These are phyloP conservation scores for Quercus glauca DNA, from an alignment of 306 rosid genomes.

Conservation along the genomic window DNA sequence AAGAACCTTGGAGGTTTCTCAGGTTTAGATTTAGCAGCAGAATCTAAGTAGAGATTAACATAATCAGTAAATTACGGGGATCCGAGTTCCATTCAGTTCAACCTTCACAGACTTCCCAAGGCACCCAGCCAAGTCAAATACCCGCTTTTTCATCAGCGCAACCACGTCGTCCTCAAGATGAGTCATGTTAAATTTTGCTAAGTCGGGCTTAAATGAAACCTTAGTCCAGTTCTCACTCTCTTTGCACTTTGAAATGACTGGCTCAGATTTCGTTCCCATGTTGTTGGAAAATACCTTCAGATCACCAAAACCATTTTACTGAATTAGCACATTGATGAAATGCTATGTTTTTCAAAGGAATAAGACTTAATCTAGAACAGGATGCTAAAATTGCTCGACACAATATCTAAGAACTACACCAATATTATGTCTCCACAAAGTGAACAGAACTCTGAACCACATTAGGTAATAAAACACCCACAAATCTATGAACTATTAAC, in stretches of 20 bases:
- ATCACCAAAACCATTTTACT: conserved; percentile 4
- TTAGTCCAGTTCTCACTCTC: conserved; percentile 83
- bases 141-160: conserved; percentile 89
- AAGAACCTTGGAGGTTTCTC: conserved; percentile 70
- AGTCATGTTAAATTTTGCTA: conserved; percentile 73
- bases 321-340: neutral
- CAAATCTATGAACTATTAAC: no score
- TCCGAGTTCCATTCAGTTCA: no score
- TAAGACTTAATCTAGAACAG: neutral
- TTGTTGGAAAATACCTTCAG: conserved; percentile 66
- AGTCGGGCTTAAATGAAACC: conserved; percentile 88
- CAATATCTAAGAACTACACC: neutral
- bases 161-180: conserved; percentile 92
- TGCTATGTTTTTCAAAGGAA: neutral
- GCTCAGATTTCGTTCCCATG: conserved; percentile 78
- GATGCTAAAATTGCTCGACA: neutral
- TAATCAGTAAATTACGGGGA: no score
- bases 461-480: no score
- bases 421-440: no score
- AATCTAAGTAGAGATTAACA: no score
- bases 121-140: conserved; percentile 90
- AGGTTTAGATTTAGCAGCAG: no score
- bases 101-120: no score
- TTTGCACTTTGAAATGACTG: conserved; percentile 76
- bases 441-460: no score